phyloP scores from a whole-genome alignment of 2,329 filamentous ascomycete species.

The Monosporascus ibericus region DNA sequence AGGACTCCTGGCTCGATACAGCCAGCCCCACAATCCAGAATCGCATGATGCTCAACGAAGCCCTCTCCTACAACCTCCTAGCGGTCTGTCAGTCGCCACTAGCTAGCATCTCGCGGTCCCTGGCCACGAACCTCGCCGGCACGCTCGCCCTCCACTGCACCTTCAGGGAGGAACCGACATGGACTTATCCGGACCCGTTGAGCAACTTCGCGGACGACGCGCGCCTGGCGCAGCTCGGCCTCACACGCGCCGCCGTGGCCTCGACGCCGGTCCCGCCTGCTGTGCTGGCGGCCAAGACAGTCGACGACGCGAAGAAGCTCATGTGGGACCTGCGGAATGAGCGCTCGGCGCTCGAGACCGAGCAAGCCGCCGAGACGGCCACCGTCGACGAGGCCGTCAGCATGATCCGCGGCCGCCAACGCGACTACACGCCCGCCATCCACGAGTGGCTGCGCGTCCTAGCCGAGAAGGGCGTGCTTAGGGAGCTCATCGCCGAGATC shows the following conservation, averaged over 20 bases:
- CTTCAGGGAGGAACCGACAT: slow-evolving; percentile 34
- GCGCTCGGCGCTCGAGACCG: slow-evolving; percentile 34
- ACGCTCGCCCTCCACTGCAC: slow-evolving; percentile 32
- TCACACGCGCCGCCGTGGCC: slow-evolving; percentile 8
- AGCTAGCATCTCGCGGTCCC: slow-evolving; percentile 37
- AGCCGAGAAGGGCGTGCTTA: slow-evolving; percentile 58
- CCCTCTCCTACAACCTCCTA: slow-evolving; percentile 71
- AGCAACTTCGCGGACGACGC: slow-evolving; percentile 7
- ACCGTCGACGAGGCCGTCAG: slow-evolving; percentile 38
- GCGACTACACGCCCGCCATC: slow-evolving; percentile 65
- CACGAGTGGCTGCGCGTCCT: slow-evolving; percentile 64
- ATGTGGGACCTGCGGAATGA: slow-evolving; percentile 34
- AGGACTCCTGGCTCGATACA: slow-evolving; percentile 59
- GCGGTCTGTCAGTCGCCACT: slow-evolving; percentile 66
- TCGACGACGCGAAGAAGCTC: slow-evolving; percentile 26
- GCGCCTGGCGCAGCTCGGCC: slow-evolving; percentile 9
- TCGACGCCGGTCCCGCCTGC: not conserved
- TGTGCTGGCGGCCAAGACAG: slow-evolving; percentile 2
- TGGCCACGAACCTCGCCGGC: slow-evolving; percentile 37
- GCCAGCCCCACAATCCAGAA: slow-evolving; percentile 59
- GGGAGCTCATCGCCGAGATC: slow-evolving; percentile 25
- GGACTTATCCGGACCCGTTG: slow-evolving; percentile 24
- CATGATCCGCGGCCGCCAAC: slow-evolving; percentile 48
- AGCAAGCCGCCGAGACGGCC: slow-evolving; percentile 43
- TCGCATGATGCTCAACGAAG: slow-evolving; percentile 60